phyloP scores from a whole-genome alignment of 257 asterid genomes.

The Scutellaria minor region DNA sequence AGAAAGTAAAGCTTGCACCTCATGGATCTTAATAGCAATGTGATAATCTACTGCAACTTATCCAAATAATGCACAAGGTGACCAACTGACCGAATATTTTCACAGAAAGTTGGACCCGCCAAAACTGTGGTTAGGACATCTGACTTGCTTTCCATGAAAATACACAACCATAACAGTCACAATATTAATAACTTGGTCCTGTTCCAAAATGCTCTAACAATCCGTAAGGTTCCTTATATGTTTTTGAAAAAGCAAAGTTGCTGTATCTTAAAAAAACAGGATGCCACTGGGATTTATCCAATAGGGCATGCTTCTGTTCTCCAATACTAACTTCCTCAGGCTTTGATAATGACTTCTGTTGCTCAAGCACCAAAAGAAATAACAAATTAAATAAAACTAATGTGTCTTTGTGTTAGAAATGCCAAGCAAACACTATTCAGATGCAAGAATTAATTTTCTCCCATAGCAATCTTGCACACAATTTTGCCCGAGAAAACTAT shows the following conservation, averaged over 20 bases:
- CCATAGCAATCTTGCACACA: too few species aligned
- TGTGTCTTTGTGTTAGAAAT: background rate
- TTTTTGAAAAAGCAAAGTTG: background rate
- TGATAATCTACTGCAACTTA: background rate
- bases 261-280: background rate
- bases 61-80: background rate
- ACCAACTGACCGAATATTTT: background rate
- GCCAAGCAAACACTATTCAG: background rate
- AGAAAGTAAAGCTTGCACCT: constrained; percentile 28
- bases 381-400: background rate
- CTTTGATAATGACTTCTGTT: background rate
- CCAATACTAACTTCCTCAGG: background rate
- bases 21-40: constrained; percentile 1
- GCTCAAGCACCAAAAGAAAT: background rate
- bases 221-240: too few species aligned
- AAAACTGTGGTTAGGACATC: background rate
- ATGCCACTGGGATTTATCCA: background rate
- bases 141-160: too few species aligned
- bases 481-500: too few species aligned
- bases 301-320: background rate
- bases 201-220: too few species aligned
- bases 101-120: background rate
- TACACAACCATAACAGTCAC: too few species aligned
- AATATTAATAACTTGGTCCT: too few species aligned
- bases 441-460: too few species aligned